These are phyloP conservation scores for Fonsecaea pedrosoi DNA, from an alignment of 2,329 filamentous ascomycete species.

Conservation along the genomic window DNA sequence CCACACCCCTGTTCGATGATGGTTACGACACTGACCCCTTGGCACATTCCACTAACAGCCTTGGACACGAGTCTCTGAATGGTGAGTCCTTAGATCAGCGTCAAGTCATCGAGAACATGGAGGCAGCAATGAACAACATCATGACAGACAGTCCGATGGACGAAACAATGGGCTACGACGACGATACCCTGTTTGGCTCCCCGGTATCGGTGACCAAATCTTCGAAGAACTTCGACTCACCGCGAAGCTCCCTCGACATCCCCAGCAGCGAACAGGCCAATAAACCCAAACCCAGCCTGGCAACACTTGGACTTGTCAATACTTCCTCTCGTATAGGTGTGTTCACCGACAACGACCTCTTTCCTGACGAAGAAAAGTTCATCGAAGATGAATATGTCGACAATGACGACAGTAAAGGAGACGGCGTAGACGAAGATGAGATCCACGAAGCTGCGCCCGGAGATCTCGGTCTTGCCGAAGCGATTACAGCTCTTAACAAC, in stretches of 20 bases:
- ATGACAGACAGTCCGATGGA: slow-evolving; percentile 75
- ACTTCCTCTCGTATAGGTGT: slow-evolving; percentile 87
- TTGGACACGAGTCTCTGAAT: slow-evolving; percentile 71
- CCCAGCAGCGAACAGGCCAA: slow-evolving; percentile 55
- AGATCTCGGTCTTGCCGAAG: slow-evolving; percentile 90
- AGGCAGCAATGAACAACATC: slow-evolving; percentile 88
- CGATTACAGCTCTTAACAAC: slow-evolving; percentile 83
- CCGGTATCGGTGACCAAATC: slow-evolving; percentile 60
- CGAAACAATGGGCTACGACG: slow-evolving; percentile 47
- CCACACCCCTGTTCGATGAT: slow-evolving; percentile 76
- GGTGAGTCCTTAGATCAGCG: slow-evolving; percentile 69
- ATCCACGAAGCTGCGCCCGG: slow-evolving; percentile 94
- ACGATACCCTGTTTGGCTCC: slow-evolving; percentile 45
- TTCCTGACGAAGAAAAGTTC: slow-evolving; percentile 85
- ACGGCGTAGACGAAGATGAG: slow-evolving; percentile 73
- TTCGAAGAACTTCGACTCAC: slow-evolving; percentile 65
- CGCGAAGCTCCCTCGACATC: slow-evolving; percentile 67
- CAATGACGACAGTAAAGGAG: slow-evolving; percentile 61
- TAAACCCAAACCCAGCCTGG: slow-evolving; percentile 79
- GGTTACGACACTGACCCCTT: slow-evolving; percentile 75
- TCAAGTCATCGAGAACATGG: slow-evolving; percentile 88
- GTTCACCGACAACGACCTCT: slow-evolving; percentile 89
- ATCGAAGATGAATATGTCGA: slow-evolving; percentile 86
- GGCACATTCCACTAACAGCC: slow-evolving; percentile 76
- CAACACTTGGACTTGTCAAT: slow-evolving; percentile 88